Conservation (phyloP, 1,284 basidiomycete genomes). For the Sanghuangporus sanghuang region DNA sequence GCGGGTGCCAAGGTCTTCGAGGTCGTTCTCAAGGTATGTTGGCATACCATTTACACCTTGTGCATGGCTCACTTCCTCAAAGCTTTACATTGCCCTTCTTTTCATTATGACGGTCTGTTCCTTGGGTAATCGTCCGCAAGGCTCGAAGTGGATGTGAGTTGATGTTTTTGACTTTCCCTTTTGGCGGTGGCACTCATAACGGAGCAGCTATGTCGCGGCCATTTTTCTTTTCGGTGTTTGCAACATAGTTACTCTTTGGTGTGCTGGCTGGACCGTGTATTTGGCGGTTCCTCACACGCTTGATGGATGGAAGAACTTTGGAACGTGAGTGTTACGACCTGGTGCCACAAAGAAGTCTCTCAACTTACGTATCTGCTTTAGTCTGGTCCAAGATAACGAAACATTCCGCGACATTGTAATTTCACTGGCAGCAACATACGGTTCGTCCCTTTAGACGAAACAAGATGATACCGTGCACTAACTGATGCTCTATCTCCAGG, state of each 20-base stretch:
- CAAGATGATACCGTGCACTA: background rate
- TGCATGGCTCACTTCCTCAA: conserved; percentile 19
- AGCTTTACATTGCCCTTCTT: conserved; percentile 71
- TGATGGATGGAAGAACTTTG: conserved; percentile 69
- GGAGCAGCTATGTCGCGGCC: conserved; percentile 50
- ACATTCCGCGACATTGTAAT: conserved; percentile 80
- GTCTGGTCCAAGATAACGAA: conserved; percentile 46
- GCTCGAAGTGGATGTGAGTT: conserved; percentile 66
- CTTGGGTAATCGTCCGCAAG: conserved; percentile 83
- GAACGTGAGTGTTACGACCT: conserved; percentile 38
- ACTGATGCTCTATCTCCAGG: background rate
- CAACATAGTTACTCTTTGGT: conserved; percentile 79
- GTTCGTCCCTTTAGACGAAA: conserved; percentile 26
- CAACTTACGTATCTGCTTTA: background rate
- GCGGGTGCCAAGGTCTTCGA: conserved; percentile 77
- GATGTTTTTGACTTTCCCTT: background rate
- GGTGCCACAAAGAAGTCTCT: background rate
- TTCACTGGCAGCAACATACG: conserved; percentile 81
- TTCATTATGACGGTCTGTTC: conserved; percentile 77
- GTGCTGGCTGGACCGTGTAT: conserved; percentile 84
- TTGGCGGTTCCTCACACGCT: conserved; percentile 72
- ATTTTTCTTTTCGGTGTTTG: conserved; percentile 73
- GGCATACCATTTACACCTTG: conserved; percentile 17
- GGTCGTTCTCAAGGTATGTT: conserved; percentile 69
- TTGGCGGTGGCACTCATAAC: background rate